These are phyloP conservation scores for Euphorbia tirucalli DNA, from an alignment of 345 rosid genomes.

Conservation along the genomic window DNA sequence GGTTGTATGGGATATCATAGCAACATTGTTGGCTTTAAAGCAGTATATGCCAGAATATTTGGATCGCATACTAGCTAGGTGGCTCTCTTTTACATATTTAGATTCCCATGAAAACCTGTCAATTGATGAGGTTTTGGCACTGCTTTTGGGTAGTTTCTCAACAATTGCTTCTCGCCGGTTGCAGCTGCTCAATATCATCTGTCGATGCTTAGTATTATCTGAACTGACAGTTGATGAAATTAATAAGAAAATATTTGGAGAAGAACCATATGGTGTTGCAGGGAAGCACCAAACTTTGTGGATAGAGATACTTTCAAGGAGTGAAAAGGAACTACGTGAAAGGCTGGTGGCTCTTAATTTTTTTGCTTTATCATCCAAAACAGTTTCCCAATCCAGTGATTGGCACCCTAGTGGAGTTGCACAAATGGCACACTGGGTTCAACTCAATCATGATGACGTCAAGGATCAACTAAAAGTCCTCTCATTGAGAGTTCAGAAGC, in stretches of 20 bases:
- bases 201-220: conserved; percentile 59
- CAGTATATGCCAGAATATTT: conserved; percentile 54
- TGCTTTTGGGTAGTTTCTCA: conserved; percentile 39
- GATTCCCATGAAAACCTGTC: conserved; percentile 41
- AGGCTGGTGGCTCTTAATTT: conserved; percentile 65
- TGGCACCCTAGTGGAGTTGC: conserved; percentile 67
- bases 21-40: conserved; percentile 72
- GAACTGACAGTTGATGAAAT: conserved; percentile 57
- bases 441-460: conserved; percentile 30
- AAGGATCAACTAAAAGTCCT: conserved; percentile 43
- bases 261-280: conserved; percentile 20
- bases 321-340: conserved; percentile 82
- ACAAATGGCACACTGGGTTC: conserved; percentile 80
- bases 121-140: conserved; percentile 41
- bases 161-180: conserved; percentile 56
- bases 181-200: conserved; percentile 71
- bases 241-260: conserved; percentile 38
- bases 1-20: conserved; percentile 75
- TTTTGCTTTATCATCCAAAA: conserved; percentile 40
- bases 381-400: conserved; percentile 22
- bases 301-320: conserved; percentile 56
- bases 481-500: conserved; percentile 38
- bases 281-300: conserved; percentile 43
- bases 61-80: conserved; percentile 51
- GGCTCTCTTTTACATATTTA: conserved; percentile 54